Base-by-base conservation (phyloP, 2,329 filamentous ascomycete species). In the Metarhizium rileyi region DNA sequence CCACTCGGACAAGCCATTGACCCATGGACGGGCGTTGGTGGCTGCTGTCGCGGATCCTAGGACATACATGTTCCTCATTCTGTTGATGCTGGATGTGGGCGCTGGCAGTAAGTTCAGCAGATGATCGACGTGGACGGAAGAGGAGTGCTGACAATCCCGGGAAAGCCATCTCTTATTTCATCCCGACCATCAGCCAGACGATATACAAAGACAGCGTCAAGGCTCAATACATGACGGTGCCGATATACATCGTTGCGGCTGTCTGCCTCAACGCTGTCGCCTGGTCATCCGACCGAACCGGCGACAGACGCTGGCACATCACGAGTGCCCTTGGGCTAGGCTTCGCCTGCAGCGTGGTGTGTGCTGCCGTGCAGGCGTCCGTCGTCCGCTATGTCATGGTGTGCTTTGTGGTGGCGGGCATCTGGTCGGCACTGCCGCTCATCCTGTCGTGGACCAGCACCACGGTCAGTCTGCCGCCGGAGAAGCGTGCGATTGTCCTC, bases 81-180 rank as follows among this genome's bases (percentile, higher is more conserved):
- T 51, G 20, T 51, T 46, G 28, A 51, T 51, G 50, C 41, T 51
- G 16, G 50, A 51, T 35, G 46, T 64, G 16, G 73, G 75, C 3
- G 71, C 72, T 1, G 71, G 70, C 44, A 64, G 46, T 48, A 48
- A 48, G 46, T 47, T 8, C 22, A 23, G 22, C 22, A 27, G 5
- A 4, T 36, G 6, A 8, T 5, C 33, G 9, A 7, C n/a, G n/a
- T n/a, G n/a, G n/a, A n/a, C n/a, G n/a, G 12, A 33, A 12, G 9
- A 20, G 16, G 7, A 12, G n/a, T n/a, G 10, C 35, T 38, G 20
- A 27, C 25, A 26, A n/a, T 30, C 14, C 9, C 27, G n/a, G n/a
- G n/a, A 18, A 8, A 47, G 45, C 73, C 0, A 69, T 77, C 18
- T 74, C 71, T 6, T 78, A 78, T 62, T 78, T 77, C 56, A 75